These are phyloP conservation scores for Pestalotiopsis sp. DNA, from an alignment of 2,329 filamentous ascomycete species.

Conservation along the genomic window DNA sequence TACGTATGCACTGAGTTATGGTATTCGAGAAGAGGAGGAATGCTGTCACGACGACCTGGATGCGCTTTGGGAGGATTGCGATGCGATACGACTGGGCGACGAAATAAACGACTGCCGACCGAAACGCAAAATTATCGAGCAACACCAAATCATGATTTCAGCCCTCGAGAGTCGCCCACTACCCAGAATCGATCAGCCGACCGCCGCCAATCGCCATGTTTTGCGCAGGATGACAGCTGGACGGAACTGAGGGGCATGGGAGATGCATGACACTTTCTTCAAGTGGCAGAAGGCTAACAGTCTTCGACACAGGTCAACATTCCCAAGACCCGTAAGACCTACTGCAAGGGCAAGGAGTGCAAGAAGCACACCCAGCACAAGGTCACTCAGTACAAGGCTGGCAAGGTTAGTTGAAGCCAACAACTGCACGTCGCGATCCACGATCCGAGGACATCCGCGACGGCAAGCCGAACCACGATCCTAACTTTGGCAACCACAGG, in stretches of 20 bases:
- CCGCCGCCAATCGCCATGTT: background rate
- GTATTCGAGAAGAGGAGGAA: background rate
- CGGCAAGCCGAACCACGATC: background rate
- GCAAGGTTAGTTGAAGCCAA: slow-evolving; percentile 64
- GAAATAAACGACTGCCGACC: background rate
- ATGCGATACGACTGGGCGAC: background rate
- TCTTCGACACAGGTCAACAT: slow-evolving; percentile 78
- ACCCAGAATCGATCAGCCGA: background rate
- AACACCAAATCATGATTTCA: background rate
- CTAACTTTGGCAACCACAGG: slow-evolving; percentile 47
- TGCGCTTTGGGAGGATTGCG: background rate
- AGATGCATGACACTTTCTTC: background rate
- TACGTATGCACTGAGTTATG: slow-evolving; percentile 18
- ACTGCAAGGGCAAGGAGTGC: slow-evolving; percentile 97
- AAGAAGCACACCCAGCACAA: slow-evolving; percentile 89
- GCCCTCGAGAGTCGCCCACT: background rate
- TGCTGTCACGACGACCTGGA: background rate
- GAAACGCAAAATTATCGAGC: background rate
- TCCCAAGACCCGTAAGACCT: slow-evolving; percentile 96
- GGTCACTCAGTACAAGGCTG: slow-evolving; percentile 96
- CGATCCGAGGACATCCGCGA: background rate
- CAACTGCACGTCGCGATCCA: background rate
- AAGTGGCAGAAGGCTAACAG: slow-evolving; percentile 28
- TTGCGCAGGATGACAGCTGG: background rate
- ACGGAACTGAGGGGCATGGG: background rate